Evolutionary conservation across 2,329 filamentous ascomycete genomes (phyloP).

Genomic region (Colletotrichum eremochloae): DNA sequence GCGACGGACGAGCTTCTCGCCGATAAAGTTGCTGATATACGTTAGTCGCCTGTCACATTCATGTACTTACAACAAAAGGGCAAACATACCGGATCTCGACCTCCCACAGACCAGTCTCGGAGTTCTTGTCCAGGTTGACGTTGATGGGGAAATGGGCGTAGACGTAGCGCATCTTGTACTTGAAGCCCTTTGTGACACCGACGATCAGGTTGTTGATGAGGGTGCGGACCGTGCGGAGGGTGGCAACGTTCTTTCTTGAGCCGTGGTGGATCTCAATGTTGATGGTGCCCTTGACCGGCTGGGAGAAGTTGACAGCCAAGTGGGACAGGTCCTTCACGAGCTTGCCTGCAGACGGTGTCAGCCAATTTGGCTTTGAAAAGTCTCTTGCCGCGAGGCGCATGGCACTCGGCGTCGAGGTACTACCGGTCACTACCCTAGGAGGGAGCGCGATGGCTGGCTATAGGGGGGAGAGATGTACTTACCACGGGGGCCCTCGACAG

Average conservation of each 20-base stretch:
- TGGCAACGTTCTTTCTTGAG: conserved; percentile 96
- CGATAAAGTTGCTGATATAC: conserved; percentile 86
- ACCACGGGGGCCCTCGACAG: conserved; percentile 96
- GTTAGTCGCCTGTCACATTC: conserved; percentile 13
- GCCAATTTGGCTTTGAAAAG: conserved; percentile 31
- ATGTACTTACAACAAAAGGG: no score
- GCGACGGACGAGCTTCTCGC: conserved; percentile 98
- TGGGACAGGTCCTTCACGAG: conserved; percentile 97
- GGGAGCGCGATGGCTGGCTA: background rate
- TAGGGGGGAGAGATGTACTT: conserved; percentile 52
- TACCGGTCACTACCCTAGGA: background rate
- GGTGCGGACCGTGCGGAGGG: conserved; percentile 97
- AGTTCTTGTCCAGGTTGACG: conserved; percentile 98
- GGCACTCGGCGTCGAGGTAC: background rate
- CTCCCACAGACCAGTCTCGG: conserved; percentile 87
- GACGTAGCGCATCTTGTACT: conserved; percentile 99
- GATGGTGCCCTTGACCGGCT: conserved; percentile 87
- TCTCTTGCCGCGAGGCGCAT: conserved; percentile 39
- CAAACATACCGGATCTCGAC: conserved; percentile 92
- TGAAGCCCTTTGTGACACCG: conserved; percentile 98
- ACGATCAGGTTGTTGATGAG: conserved; percentile 99
- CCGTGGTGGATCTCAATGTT: conserved; percentile 99
- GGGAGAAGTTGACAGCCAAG: conserved; percentile 94
- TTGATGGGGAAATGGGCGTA: conserved; percentile 99
- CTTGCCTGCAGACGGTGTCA: conserved; percentile 74